Conservation (phyloP, 495 filamentous ascomycete species). For the Aspergillus cavernicola region DNA sequence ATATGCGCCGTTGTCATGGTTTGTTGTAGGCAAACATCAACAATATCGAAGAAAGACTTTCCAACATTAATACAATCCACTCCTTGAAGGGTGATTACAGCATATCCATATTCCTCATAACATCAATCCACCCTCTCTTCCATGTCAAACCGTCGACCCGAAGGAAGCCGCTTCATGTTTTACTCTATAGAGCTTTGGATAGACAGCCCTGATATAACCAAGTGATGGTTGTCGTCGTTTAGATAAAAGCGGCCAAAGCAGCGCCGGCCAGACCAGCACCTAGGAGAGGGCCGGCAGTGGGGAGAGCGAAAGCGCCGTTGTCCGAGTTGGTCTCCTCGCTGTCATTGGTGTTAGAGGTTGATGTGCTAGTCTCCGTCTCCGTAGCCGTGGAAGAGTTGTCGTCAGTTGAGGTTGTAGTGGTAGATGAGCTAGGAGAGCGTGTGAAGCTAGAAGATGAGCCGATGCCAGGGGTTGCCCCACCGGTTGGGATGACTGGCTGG, state of each 20-base stretch:
- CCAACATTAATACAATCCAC: conserved; percentile 17
- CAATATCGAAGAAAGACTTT: conserved; percentile 12
- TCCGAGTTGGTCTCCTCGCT: conserved; percentile 19
- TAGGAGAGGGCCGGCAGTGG: conserved; percentile 37
- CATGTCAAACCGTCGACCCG: not conserved
- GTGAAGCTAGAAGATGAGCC: conserved; percentile 12
- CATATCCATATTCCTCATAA: conserved; percentile 33
- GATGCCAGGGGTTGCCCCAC: conserved; percentile 14
- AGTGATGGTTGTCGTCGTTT: conserved; percentile 15
- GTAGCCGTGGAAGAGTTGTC: not conserved
- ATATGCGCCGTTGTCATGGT: conserved; percentile 26
- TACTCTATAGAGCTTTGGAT: too few relatives aligned
- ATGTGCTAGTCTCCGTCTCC: conserved; percentile 14
- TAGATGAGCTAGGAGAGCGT: conserved; percentile 10
- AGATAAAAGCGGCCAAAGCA: conserved; percentile 48
- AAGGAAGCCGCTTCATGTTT: not conserved
- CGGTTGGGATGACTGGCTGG: conserved; percentile 21
- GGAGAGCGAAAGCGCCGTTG: conserved; percentile 32
- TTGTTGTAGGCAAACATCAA: conserved; percentile 17
- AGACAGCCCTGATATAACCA: too few relatives aligned
- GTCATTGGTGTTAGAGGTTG: conserved; percentile 16
- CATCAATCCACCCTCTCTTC: conserved; percentile 1
- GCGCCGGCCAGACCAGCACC: conserved; percentile 39
- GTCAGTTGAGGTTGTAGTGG: not conserved
- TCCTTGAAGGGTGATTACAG: conserved; percentile 13